Percentiles rank a stretch among this genome's conserved stretches.
Evolutionary conservation across 2,329 filamentous ascomycete genomes (phyloP).

Genomic region (Monosporascus cannonballus): DNA sequence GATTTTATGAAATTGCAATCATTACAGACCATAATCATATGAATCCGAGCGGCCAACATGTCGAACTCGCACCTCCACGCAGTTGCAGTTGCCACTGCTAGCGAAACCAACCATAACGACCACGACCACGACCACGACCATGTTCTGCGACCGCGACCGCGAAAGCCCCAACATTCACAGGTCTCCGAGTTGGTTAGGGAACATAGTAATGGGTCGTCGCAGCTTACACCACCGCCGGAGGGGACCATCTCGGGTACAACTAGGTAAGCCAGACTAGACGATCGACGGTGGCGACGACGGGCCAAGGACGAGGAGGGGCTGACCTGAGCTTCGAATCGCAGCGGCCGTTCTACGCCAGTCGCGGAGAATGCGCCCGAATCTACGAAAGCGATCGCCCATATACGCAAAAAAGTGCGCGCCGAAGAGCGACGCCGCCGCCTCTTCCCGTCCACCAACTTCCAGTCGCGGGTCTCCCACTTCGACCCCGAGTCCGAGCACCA

Average conservation of each 20-base stretch:
- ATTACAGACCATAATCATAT: not conserved
- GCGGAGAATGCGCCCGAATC: constrained; percentile 91
- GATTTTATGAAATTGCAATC: not conserved
- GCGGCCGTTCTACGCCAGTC: constrained; percentile 77
- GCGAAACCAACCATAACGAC: constrained; percentile 11
- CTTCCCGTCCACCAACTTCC: constrained; percentile 90
- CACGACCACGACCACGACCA: constrained; percentile 32
- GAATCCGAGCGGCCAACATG: not conserved
- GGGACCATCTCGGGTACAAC: constrained; percentile 36
- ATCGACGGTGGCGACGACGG: not conserved
- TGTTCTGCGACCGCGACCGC: constrained; percentile 43
- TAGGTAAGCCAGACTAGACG: constrained; percentile 30
- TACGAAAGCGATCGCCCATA: constrained; percentile 75
- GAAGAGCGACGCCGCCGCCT: constrained; percentile 74
- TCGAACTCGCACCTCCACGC: not conserved
- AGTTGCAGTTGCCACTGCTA: not conserved
- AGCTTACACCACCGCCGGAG: constrained; percentile 28
- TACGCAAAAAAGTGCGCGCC: constrained; percentile 75
- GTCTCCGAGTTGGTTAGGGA: constrained; percentile 39
- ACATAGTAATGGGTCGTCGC: constrained; percentile 31
- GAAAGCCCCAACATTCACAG: constrained; percentile 43
- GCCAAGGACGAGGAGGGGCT: constrained; percentile 1
- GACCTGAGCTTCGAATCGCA: constrained; percentile 28
- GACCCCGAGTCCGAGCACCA: constrained; percentile 86
- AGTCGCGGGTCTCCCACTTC: constrained; percentile 88